phyloP scores from a whole-genome alignment of 495 filamentous ascomycete species.

The Penicillium simplicissimum region DNA sequence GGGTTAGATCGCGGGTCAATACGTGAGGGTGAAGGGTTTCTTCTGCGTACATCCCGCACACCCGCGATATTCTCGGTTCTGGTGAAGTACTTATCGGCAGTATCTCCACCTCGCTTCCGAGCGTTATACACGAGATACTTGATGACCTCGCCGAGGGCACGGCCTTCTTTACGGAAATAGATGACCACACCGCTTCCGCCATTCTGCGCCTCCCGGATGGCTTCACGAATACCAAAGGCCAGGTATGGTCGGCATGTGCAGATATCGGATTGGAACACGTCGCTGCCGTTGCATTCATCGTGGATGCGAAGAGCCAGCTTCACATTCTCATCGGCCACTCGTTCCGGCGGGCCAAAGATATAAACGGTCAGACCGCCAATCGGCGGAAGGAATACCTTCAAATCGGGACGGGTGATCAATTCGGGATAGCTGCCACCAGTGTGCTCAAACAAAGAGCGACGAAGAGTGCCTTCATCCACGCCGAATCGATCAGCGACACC shows the following conservation, averaged over 20 bases:
- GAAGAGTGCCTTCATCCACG: conserved; percentile 85
- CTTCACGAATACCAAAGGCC: conserved; percentile 95
- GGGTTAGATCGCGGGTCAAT: background rate
- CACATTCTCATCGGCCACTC: conserved; percentile 85
- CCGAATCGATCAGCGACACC: conserved; percentile 95
- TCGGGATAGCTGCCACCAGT: conserved; percentile 92
- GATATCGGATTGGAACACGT: conserved; percentile 98
- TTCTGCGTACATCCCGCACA: conserved; percentile 63
- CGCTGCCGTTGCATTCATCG: conserved; percentile 96
- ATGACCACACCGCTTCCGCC: conserved; percentile 96
- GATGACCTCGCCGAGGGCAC: conserved; percentile 94
- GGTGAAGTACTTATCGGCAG: conserved; percentile 96
- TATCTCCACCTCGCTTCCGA: conserved; percentile 74
- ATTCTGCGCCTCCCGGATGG: conserved; percentile 92
- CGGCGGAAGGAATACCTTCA: conserved; percentile 94
- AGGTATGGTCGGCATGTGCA: conserved; percentile 97
- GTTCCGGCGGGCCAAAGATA: conserved; percentile 92
- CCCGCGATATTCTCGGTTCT: conserved; percentile 96
- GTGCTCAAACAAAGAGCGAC: conserved; percentile 88
- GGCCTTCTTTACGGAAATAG: conserved; percentile 98
- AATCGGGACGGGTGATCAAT: conserved; percentile 87
- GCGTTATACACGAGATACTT: conserved; percentile 99
- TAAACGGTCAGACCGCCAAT: conserved; percentile 97
- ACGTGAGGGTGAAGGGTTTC: background rate
- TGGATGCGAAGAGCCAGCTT: conserved; percentile 87